phyloP scores from a whole-genome alignment of 306 rosid species.

The Trifolium fragiferum region DNA sequence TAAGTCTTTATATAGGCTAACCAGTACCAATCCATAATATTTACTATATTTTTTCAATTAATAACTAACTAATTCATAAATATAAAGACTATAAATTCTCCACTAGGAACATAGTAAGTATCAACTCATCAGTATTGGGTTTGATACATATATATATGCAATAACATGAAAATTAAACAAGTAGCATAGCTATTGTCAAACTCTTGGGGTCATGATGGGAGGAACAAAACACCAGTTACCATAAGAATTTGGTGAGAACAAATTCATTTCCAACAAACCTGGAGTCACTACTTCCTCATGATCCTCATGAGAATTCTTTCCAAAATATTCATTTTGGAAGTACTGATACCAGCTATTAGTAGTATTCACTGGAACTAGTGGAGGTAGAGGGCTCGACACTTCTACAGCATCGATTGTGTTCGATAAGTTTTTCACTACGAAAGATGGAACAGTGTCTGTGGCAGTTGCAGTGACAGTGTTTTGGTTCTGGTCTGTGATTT shows the following conservation, averaged over 20 bases:
- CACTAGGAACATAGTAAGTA: too few species aligned
- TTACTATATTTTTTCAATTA: too few species aligned
- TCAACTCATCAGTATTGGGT: too few species aligned
- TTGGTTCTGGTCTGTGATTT: not conserved
- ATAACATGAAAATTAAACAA: too few species aligned
- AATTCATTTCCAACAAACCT: constrained; percentile 46
- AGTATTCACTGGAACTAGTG: not conserved
- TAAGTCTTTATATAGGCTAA: too few species aligned
- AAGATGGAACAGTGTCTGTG: not conserved
- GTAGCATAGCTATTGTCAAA: not conserved
- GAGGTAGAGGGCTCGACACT: not conserved
- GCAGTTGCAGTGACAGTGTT: not conserved
- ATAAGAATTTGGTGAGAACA: constrained; percentile 54
- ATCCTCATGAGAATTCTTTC: not conserved
- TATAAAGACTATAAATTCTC: too few species aligned
- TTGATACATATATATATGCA: too few species aligned
- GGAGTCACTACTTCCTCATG: not conserved
- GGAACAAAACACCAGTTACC: constrained; percentile 53
- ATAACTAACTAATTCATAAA: too few species aligned
- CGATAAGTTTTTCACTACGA: not conserved
- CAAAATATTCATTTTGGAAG: constrained; percentile 42
- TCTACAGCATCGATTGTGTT: not conserved
- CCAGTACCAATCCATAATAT: too few species aligned
- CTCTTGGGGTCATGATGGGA: constrained; percentile 55
- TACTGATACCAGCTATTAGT: constrained; percentile 42